Percentiles rank a stretch among this genome's conserved stretches.
phyloP scores from a whole-genome alignment of 208 protist genomes.

The Herpetomonas tarakana region DNA sequence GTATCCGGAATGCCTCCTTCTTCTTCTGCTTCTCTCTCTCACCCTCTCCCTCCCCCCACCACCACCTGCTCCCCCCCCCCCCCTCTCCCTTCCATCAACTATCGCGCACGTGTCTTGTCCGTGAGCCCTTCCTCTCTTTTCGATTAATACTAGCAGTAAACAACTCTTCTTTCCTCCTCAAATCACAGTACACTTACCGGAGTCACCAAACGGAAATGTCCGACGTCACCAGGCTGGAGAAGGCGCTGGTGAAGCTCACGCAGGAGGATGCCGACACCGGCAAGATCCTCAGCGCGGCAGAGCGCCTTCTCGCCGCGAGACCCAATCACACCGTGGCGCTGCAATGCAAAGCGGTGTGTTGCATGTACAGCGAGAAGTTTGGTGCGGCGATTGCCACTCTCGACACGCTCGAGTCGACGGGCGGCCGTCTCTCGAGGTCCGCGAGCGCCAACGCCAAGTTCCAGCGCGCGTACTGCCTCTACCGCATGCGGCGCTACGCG shows the following conservation, averaged over 20 bases:
- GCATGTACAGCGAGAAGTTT: constrained; percentile 62
- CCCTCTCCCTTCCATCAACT: too few species aligned
- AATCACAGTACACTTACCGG: too few species aligned
- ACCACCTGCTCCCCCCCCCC: too few species aligned
- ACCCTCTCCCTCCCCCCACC: too few species aligned
- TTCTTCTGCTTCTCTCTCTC: too few species aligned
- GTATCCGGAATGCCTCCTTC: too few species aligned
- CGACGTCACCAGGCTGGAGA: constrained; percentile 64
- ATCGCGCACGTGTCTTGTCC: too few species aligned
- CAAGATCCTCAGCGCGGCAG: constrained; percentile 47
- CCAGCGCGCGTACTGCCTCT: constrained; percentile 75
- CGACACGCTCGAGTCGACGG: constrained; percentile 30
- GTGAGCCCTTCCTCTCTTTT: too few species aligned
- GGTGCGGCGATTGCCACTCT: constrained; percentile 55
- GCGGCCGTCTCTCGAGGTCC: constrained; percentile 3
- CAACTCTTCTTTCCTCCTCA: too few species aligned
- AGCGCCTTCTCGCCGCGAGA: constrained; percentile 62
- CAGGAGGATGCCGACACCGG: constrained; percentile 34
- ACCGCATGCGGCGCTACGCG: constrained; percentile 55
- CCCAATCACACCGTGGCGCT: constrained; percentile 54
- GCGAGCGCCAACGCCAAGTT: constrained; percentile 35
- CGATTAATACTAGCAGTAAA: too few species aligned
- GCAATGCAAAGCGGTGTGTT: constrained; percentile 64
- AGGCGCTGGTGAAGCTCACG: constrained; percentile 50
- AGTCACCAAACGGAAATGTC: too few species aligned